Evolutionary conservation across 345 rosid genomes (phyloP), one percentile per base, ranked within the genome.

Genomic region (Hibiscus trionum): DNA sequence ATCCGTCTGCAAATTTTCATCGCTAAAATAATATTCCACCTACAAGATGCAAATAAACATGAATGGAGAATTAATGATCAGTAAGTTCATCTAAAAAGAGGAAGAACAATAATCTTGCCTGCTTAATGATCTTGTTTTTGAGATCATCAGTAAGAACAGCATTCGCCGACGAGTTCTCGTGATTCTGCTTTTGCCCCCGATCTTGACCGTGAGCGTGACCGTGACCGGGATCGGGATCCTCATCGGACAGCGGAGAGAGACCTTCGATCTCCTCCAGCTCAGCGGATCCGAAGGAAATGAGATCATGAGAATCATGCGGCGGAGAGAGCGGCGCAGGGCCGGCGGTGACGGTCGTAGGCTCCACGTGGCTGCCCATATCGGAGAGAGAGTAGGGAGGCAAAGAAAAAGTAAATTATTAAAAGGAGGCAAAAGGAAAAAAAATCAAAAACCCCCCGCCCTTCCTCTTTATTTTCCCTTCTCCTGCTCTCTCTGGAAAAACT

Each of bases 21-120:
- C 96, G 62, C 98, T 88, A 73, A 94, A 94, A 73, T 94, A 94
- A 59, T 91, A 88, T 66, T 94, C 97, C 76, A 86, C 98, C 98
- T 94, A 70, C 72, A 84, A 73, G 67, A 17, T 16, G 47, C 63
- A 11, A 5, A 7, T 60, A 64, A 11, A 42, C 2, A 21, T 3
- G 7, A 10, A 26, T 24, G 3, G 11, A 31, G 16, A 17, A 10
- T 7, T 15, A 5, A 44, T n/a, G 44, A 33, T 68, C 46, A n/a
- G 21, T 3, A 17, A 65, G 3, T 27, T 49, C 24, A 39, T 33
- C 33, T 7, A 58, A 35, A 4, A 12, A 49, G 3, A 15, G 8
- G 2, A 31, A 53, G 61, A 42, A 42, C 46, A 42, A 42, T 37
- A 9, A 42, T 42, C 75, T 74, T 73, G 73, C 94, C 91, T 85